A percentile compares a stretch with the other conserved stretches of the same genome.
These are phyloP conservation scores for Malassezia brasiliensis DNA, from an alignment of 1,284 basidiomycete species.

Conservation along the genomic window DNA sequence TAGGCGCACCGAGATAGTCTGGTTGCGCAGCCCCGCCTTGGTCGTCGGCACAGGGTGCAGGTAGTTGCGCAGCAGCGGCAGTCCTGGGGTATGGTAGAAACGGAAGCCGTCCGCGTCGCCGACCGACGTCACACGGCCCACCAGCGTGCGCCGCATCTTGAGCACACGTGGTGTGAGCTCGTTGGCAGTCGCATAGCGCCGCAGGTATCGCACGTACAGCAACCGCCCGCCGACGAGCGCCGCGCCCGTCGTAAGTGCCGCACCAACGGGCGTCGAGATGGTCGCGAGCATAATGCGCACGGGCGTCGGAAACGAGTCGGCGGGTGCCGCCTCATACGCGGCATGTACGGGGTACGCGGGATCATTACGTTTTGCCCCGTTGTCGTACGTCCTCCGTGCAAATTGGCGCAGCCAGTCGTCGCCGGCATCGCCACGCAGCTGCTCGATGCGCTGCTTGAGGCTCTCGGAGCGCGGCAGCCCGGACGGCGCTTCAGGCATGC, in stretches of 20 bases:
- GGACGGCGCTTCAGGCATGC: background rate
- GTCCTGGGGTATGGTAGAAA: slow-evolving; percentile 43
- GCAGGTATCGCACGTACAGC: slow-evolving; percentile 42
- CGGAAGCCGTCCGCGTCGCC: slow-evolving; percentile 47
- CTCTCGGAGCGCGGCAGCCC: slow-evolving; percentile 6
- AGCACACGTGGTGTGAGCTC: slow-evolving; percentile 38
- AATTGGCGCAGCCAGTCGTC: slow-evolving; percentile 43
- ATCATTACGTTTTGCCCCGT: background rate
- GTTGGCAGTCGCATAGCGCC: slow-evolving; percentile 36
- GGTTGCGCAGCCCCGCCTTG: slow-evolving; percentile 13
- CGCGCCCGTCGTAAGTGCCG: background rate
- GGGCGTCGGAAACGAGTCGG: background rate
- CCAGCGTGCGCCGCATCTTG: slow-evolving; percentile 31
- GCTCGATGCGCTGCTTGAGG: slow-evolving; percentile 34
- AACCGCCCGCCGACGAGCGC: background rate
- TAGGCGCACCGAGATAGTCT: slow-evolving; percentile 41
- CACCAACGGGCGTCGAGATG: slow-evolving; percentile 9
- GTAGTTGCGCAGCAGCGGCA: slow-evolving; percentile 23
- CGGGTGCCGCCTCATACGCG: slow-evolving; percentile 1
- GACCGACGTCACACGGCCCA: slow-evolving; percentile 36
- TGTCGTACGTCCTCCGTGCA: slow-evolving; percentile 13
- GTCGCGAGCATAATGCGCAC: background rate
- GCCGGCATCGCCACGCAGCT: slow-evolving; percentile 36
- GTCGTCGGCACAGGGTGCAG: slow-evolving; percentile 20
- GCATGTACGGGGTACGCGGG: slow-evolving; percentile 8